These are phyloP conservation scores for Nemania sp. DNA, from an alignment of 2,329 filamentous ascomycete genomes.

Conservation along the genomic window DNA sequence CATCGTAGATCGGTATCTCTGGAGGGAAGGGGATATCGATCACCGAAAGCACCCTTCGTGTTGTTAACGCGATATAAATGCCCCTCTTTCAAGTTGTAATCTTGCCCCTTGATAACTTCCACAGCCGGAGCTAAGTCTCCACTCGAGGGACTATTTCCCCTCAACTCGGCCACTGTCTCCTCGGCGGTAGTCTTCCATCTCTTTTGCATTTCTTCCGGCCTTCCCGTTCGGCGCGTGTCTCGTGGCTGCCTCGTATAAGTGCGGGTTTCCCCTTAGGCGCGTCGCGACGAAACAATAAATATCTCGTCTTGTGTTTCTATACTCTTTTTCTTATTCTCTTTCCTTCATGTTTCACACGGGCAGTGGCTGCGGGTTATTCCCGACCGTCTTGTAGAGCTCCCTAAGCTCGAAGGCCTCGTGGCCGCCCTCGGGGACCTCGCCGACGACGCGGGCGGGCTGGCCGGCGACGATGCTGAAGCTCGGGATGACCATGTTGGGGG, in stretches of 20 bases:
- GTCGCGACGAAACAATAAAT: neutral
- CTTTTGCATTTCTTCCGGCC: neutral
- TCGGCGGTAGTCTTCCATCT: neutral
- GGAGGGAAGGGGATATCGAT: neutral
- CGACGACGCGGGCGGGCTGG: conserved; percentile 80
- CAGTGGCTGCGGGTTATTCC: conserved; percentile 64
- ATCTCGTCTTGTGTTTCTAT: neutral
- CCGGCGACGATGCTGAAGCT: conserved; percentile 94
- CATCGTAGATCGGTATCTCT: neutral
- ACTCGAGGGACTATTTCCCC: neutral
- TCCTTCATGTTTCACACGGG: conserved; percentile 50
- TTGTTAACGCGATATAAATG: neutral
- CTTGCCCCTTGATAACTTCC: neutral
- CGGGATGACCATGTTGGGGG: conserved; percentile 89
- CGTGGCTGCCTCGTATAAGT: neutral
- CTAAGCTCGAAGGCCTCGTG: conserved; percentile 73
- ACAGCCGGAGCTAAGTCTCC: neutral
- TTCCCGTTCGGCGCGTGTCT: neutral
- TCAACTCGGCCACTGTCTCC: neutral
- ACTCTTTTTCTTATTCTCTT: too few relatives aligned
- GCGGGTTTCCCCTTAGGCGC: neutral
- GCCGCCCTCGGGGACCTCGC: conserved; percentile 80
- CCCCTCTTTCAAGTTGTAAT: neutral
- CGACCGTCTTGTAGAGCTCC: conserved; percentile 73
- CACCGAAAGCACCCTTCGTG: neutral